A percentile compares a stretch with the other conserved stretches of the same genome.
phyloP scores from a whole-genome alignment of 441 rosid species.

The Populus hybrid region DNA sequence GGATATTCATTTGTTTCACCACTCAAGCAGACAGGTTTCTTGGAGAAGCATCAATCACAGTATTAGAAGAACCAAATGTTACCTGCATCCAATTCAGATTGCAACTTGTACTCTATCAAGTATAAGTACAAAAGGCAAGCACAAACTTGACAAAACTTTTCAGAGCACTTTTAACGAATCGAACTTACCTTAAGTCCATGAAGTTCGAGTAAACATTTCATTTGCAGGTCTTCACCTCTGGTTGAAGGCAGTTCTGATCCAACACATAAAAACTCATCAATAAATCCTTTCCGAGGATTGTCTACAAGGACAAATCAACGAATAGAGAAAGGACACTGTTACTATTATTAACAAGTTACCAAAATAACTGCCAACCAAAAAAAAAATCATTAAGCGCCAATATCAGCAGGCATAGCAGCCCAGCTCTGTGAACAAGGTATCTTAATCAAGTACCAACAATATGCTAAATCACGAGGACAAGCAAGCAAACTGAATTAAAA shows the following conservation, averaged over 20 bases:
- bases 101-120: neutral
- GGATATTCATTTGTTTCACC: neutral
- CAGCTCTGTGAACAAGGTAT: neutral
- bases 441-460: neutral
- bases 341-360: neutral
- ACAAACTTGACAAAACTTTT: neutral
- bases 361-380: neutral
- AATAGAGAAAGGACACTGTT: neutral
- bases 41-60: neutral
- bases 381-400: neutral
- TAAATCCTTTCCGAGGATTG: constrained; percentile 8
- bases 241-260: constrained; percentile 79
- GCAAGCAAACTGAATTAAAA: neutral
- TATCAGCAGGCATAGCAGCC: neutral
- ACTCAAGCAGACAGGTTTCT: neutral
- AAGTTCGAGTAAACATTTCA: constrained; percentile 89
- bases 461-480: neutral
- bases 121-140: neutral
- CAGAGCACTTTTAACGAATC: constrained; percentile 3
- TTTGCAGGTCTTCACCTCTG: constrained; percentile 92
- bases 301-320: neutral
- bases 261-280: constrained; percentile 18
- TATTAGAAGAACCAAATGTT: neutral
- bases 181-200: constrained; percentile 80
- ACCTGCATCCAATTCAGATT: neutral